Conservation (phyloP, 331 rosid genomes). For the Phaseolus coccineus region DNA sequence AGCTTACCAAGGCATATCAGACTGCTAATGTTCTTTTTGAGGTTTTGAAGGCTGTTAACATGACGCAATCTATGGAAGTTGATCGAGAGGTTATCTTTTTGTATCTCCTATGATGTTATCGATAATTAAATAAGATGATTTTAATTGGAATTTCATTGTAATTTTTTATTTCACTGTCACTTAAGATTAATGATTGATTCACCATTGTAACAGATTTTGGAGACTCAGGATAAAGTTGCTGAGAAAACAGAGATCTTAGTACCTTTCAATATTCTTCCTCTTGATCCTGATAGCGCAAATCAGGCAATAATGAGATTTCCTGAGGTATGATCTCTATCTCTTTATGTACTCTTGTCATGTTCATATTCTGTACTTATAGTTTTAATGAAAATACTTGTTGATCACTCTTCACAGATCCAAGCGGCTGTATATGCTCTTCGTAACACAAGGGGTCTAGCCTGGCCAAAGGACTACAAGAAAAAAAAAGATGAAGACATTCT, state of each 20-base stretch:
- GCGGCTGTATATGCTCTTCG: constrained; percentile 96
- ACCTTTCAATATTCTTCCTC: constrained; percentile 98
- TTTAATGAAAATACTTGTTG: constrained; percentile 3
- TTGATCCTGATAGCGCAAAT: constrained; percentile 94
- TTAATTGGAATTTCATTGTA: background rate
- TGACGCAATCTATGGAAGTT: constrained; percentile 96
- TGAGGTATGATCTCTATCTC: constrained; percentile 62
- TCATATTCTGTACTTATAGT: constrained; percentile 11
- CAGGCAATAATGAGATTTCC: constrained; percentile 96
- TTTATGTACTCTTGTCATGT: background rate
- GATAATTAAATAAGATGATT: constrained; percentile 8
- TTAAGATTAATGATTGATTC: constrained; percentile 22
- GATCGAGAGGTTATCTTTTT: constrained; percentile 79
- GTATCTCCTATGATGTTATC: constrained; percentile 4
- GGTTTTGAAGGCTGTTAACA: constrained; percentile 94
- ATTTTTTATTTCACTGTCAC: constrained; percentile 31
- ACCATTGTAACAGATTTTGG: constrained; percentile 69
- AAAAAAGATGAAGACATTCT: constrained; percentile 91
- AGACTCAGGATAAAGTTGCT: constrained; percentile 92
- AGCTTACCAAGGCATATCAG: constrained; percentile 97
- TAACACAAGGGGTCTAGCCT: constrained; percentile 90
- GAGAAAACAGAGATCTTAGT: constrained; percentile 90
- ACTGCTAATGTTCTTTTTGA: constrained; percentile 99
- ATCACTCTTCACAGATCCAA: constrained; percentile 70
- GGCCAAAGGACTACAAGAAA: constrained; percentile 86